Evolutionary conservation across 2,329 filamentous ascomycete species (phyloP).

Genomic region (Plenodomus tracheiphilus): DNA sequence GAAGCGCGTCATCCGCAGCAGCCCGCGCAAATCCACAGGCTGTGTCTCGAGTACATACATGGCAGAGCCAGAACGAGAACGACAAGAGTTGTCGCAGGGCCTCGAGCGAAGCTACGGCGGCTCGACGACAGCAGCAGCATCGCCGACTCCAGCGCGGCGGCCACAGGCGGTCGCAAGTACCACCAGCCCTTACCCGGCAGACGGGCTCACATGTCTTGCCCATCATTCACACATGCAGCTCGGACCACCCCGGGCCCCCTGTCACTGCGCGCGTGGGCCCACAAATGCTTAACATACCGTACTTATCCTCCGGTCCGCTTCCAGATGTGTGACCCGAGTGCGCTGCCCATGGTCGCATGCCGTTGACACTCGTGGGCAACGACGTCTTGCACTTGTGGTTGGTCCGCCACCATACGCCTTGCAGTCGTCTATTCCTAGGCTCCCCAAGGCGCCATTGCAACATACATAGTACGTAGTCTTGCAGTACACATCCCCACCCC

Average conservation of each 20-base stretch:
- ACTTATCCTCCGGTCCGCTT: constrained; percentile 18
- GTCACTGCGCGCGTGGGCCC: constrained; percentile 10
- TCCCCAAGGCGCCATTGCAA: too few relatives aligned
- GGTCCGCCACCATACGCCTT: too few relatives aligned
- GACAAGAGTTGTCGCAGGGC: too few relatives aligned
- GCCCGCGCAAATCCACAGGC: background rate
- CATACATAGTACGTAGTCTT: too few relatives aligned
- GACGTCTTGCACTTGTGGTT: too few relatives aligned
- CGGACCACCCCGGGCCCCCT: constrained; percentile 18
- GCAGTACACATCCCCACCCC: too few relatives aligned
- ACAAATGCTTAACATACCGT: constrained; percentile 24
- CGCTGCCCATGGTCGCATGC: background rate
- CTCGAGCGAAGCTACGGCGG: too few relatives aligned
- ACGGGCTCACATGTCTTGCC: constrained; percentile 5
- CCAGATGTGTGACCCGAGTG: constrained; percentile 22
- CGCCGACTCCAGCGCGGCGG: background rate
- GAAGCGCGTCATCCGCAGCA: background rate
- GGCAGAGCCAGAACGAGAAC: too few relatives aligned
- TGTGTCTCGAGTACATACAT: too few relatives aligned
- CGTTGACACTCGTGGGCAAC: too few relatives aligned
- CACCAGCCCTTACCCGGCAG: background rate
- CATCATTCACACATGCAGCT: constrained; percentile 17
- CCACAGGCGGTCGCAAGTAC: background rate
- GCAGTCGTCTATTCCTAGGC: too few relatives aligned
- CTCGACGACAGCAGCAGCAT: background rate